Evolutionary conservation across 1,139 yeast species (phyloP).

Genomic region (Candida dubliniensis): DNA sequence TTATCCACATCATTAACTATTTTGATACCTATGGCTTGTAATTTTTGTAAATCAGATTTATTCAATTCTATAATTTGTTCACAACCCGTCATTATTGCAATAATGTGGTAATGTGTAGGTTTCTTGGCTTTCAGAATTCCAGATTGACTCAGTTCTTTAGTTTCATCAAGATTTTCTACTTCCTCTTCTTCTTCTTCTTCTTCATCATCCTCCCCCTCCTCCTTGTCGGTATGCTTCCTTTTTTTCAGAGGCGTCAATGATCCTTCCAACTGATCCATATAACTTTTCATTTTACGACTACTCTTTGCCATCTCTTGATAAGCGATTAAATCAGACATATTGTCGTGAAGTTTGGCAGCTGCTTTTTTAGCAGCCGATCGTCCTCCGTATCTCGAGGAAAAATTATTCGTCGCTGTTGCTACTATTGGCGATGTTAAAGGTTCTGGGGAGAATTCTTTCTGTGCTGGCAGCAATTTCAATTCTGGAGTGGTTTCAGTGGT

Average conservation of each 20-base stretch:
- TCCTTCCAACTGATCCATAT: slow-evolving; percentile 35
- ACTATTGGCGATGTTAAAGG: too few relatives aligned
- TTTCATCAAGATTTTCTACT: neutral
- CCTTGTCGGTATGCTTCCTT: neutral
- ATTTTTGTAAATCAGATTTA: slow-evolving; percentile 31
- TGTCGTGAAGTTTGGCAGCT: slow-evolving; percentile 61
- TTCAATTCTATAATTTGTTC: slow-evolving; percentile 43
- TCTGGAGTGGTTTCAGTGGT: neutral
- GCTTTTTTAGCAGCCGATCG: slow-evolving; percentile 68
- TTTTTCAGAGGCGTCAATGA: slow-evolving; percentile 14
- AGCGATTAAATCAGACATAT: slow-evolving; percentile 65
- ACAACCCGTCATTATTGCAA: slow-evolving; percentile 66
- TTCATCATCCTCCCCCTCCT: neutral
- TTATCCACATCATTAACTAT: slow-evolving; percentile 37
- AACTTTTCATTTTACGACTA: slow-evolving; percentile 37
- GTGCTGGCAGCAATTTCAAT: neutral
- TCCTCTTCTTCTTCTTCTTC: slow-evolving; percentile 3
- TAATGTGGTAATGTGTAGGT: slow-evolving; percentile 17
- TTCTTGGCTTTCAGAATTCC: slow-evolving; percentile 10
- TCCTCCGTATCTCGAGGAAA: slow-evolving; percentile 19
- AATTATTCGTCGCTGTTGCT: neutral
- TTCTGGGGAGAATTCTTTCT: too few relatives aligned
- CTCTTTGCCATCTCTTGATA: slow-evolving; percentile 52
- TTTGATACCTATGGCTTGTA: slow-evolving; percentile 38
- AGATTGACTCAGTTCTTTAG: neutral